These are phyloP conservation scores for Penicillium antarcticum DNA, from an alignment of 495 filamentous ascomycete species.

Conservation along the genomic window DNA sequence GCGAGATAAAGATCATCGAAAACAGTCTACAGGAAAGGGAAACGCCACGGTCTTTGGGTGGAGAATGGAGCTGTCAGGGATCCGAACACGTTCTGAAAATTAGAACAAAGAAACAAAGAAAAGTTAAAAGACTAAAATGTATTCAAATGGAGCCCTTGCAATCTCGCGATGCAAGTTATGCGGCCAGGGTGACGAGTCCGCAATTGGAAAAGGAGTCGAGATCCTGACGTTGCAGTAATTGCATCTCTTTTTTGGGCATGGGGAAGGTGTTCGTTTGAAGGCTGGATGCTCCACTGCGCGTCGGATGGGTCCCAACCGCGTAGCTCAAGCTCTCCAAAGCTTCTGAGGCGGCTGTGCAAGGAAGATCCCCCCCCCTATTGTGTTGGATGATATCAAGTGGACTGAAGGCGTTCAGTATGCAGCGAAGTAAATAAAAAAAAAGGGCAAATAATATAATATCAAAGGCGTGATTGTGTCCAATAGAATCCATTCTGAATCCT, in stretches of 20 bases:
- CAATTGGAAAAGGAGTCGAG: conserved; percentile 6
- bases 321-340: conserved; percentile 5
- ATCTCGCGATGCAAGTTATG: conserved; percentile 1
- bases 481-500: conserved; percentile 3
- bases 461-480: conserved; percentile 7
- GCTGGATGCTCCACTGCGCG: conserved; percentile 15
- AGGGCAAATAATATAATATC: neutral
- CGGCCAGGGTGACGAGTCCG: neutral
- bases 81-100: conserved; percentile 3
- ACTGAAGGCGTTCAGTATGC: neutral
- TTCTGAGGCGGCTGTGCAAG: neutral
- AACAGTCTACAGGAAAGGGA: neutral
- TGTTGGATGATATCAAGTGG: neutral
- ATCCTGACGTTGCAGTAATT: conserved; percentile 2
- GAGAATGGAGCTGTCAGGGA: neutral
- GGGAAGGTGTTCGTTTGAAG: conserved; percentile 23
- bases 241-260: conserved; percentile 4
- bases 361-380: conserved; percentile 11
- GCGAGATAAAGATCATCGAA: neutral
- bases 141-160: neutral
- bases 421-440: neutral
- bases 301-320: conserved; percentile 14
- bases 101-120: neutral
- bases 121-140: conserved; percentile 1
- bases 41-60: neutral